phyloP scores from a whole-genome alignment of 441 rosid species.

The Pelargonium cotyledonis region DNA sequence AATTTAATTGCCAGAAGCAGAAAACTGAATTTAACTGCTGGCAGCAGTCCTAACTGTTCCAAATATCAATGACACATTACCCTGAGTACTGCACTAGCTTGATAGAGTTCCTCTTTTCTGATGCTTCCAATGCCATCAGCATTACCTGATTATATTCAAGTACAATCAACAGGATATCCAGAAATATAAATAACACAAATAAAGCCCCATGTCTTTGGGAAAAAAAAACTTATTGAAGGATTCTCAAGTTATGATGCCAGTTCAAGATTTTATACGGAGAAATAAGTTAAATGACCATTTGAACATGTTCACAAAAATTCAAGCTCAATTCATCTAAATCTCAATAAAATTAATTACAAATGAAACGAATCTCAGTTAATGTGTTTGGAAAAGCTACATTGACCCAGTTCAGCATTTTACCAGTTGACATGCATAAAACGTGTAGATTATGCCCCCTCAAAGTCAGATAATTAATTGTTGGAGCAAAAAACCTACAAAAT shows the following conservation, averaged over 20 bases:
- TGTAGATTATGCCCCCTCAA: conserved; percentile 55
- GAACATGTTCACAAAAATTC: neutral
- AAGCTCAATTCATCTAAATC: neutral
- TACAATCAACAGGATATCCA: neutral
- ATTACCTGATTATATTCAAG: conserved; percentile 35
- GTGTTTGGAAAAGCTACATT: neutral
- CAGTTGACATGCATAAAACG: conserved; percentile 63
- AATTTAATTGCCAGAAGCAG: no score
- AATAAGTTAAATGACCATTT: neutral
- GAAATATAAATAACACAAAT: neutral
- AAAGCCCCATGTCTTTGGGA: neutral
- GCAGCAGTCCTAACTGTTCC: neutral
- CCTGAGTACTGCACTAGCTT: conserved; percentile 68
- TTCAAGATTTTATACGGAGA: neutral
- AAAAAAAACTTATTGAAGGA: neutral
- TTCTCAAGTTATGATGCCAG: neutral
- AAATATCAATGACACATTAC: conserved; percentile 25
- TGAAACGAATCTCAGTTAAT: neutral
- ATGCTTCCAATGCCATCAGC: conserved; percentile 70
- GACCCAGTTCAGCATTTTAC: conserved; percentile 33
- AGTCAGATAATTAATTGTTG: conserved; percentile 61
- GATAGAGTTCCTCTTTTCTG: conserved; percentile 55
- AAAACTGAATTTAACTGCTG: no score
- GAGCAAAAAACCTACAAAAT: conserved; percentile 75
- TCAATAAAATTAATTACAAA: neutral